A percentile compares a stretch with the other conserved stretches of the same genome.
phyloP scores from a whole-genome alignment of 306 rosid genomes.

The Prunus armeniaca region DNA sequence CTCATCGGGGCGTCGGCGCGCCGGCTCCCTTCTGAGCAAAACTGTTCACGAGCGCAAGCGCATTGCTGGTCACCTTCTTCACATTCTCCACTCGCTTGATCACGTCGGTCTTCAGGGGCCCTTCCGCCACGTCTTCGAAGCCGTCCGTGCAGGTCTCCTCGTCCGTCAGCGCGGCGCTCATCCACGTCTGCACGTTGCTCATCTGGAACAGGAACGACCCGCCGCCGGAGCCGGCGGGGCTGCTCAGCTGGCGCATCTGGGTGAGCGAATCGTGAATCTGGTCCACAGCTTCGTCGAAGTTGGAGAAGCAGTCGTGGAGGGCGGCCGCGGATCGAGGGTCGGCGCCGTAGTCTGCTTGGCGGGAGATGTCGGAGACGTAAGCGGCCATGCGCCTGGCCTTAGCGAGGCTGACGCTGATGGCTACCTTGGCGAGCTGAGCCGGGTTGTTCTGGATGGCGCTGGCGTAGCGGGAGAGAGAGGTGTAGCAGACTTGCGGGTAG shows the following conservation, averaged over 20 bases:
- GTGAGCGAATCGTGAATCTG: constrained; percentile 82
- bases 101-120: constrained; percentile 57
- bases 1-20: constrained; percentile 34
- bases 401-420: constrained; percentile 65
- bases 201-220: constrained; percentile 72
- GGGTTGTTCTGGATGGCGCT: constrained; percentile 64
- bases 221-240: constrained; percentile 16
- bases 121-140: constrained; percentile 58
- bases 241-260: constrained; percentile 70
- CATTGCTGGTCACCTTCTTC: constrained; percentile 84
- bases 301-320: constrained; percentile 76
- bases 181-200: constrained; percentile 99
- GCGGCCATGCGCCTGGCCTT: constrained; percentile 48
- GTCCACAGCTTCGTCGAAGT: constrained; percentile 80
- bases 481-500: constrained; percentile 84
- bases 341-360: constrained; percentile 49
- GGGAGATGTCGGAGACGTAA: constrained; percentile 61
- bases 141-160: constrained; percentile 98
- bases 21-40: constrained; percentile 41
- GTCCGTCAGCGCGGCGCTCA: constrained; percentile 97
- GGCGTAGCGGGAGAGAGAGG: constrained; percentile 81
- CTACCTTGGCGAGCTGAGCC: constrained; percentile 75
- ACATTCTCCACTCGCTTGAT: constrained; percentile 40
- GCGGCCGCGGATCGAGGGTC: constrained; percentile 54
- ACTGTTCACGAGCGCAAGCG: constrained; percentile 76